These are phyloP conservation scores for Miscanthus sacchariflorus DNA, from an alignment of 202 grass and related monocot genomes.

Conservation along the genomic window DNA sequence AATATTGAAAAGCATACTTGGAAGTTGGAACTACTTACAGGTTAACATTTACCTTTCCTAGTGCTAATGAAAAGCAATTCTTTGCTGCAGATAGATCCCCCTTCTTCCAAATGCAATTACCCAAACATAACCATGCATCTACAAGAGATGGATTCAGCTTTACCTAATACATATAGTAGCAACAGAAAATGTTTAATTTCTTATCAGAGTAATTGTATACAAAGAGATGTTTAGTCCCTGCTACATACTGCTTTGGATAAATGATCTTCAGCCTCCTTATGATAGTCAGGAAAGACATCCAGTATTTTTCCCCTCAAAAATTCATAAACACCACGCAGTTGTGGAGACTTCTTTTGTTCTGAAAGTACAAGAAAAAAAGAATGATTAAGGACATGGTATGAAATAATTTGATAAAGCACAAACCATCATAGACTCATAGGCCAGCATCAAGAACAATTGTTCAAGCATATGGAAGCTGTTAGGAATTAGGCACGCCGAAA, in stretches of 20 bases:
- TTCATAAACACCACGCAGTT: conserved; percentile 85
- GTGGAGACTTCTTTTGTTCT: conserved; percentile 82
- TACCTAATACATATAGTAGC: conserved; percentile 71
- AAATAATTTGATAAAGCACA: conserved; percentile 16
- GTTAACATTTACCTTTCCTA: conserved; percentile 78
- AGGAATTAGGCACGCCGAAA: background rate
- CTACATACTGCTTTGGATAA: conserved; percentile 96
- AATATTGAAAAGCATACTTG: background rate
- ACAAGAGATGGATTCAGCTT: conserved; percentile 98
- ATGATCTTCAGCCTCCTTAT: conserved; percentile 97
- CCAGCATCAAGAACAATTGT: background rate
- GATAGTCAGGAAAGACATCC: conserved; percentile 84
- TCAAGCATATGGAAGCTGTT: background rate
- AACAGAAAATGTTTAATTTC: conserved; percentile 38
- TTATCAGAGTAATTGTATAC: conserved; percentile 22
- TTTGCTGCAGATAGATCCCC: conserved; percentile 85
- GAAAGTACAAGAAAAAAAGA: conserved; percentile 41
- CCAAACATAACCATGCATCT: conserved; percentile 93
- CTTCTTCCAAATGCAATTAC: conserved; percentile 99
- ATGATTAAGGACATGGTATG: background rate
- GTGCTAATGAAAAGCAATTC: conserved; percentile 82
- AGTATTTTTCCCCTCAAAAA: conserved; percentile 94
- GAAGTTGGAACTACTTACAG: conserved; percentile 23
- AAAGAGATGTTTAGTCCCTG: conserved; percentile 28
- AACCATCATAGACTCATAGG: conserved; percentile 1